These are phyloP conservation scores for Pseudocercospora fijiensis DNA, from an alignment of 2,329 filamentous ascomycete genomes.

Conservation along the genomic window DNA sequence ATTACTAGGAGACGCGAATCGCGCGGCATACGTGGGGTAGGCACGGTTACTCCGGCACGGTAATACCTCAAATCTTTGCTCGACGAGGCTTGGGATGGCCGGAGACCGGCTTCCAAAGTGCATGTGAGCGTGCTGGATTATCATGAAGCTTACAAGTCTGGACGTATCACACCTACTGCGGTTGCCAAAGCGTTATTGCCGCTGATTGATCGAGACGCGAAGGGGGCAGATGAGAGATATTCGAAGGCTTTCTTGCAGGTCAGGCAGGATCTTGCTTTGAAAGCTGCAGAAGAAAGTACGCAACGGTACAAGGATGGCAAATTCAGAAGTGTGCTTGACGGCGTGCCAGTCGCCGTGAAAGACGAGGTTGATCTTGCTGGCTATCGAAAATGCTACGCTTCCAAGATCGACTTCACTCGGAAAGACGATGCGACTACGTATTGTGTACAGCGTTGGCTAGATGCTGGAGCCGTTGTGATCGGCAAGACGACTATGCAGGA, in stretches of 20 bases:
- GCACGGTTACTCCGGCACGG: too few relatives aligned
- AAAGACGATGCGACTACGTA: constrained; percentile 60
- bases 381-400: constrained; percentile 66
- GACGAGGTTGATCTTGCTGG: constrained; percentile 73
- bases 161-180: constrained; percentile 67
- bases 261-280: constrained; percentile 61
- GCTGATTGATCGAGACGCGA: constrained; percentile 62
- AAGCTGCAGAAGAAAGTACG: constrained; percentile 71
- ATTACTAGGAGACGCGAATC: too few relatives aligned
- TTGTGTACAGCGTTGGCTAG: constrained; percentile 69
- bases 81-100: constrained; percentile 22
- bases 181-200: constrained; percentile 71
- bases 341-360: constrained; percentile 79
- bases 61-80: constrained; percentile 14
- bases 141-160: constrained; percentile 69
- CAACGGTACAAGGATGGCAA: constrained; percentile 67
- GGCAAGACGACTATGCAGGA: constrained; percentile 81
- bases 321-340: constrained; percentile 70
- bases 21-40: too few relatives aligned
- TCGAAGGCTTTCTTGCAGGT: constrained; percentile 71
- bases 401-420: constrained; percentile 58
- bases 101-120: constrained; percentile 25
- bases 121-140: constrained; percentile 68
- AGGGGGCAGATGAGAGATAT: constrained; percentile 57
- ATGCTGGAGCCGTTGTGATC: constrained; percentile 71